Base-by-base conservation (phyloP, 176 grass and related monocot genomes). In the Alloteropsis semialata region DNA sequence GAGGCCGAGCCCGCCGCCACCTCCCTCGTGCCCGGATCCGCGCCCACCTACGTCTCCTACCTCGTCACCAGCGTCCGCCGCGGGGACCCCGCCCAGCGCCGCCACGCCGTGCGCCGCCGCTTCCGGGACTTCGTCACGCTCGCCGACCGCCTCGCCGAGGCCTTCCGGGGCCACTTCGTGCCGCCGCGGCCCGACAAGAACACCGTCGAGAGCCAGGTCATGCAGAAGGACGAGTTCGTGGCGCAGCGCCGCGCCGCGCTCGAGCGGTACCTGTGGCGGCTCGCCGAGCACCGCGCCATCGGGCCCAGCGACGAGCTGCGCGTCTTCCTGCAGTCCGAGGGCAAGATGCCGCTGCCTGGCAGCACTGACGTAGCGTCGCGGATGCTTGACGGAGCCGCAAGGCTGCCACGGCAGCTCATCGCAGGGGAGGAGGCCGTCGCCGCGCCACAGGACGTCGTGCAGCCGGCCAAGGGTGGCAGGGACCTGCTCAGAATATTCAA, bases 41-140 rank as follows among this genome's bases (percentile, higher is more conserved):
- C 78, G 4, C 91, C 82, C 53, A 89, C 91, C 91, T 98, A 88
- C 85, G 66, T 93, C 82, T 92, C 93, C 62, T 99, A 99, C 85
- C 91, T 92, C 69, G 85, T 99, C 60, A 89, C 87, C 68, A 89
- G 91, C 64, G 76, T 77, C 33, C 37, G 30, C 28, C 87, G 84
- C 87, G 68, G 74, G 69, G 84, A 83, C 9, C 72, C 49, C 46
- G 77, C 44, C 9, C 68, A 88, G 54, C 84, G 77, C 64, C 72
- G 65, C 79, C 54, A 89, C 85, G 46, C 79, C 59, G 93, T 92
- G 53, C 89, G 96, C 55, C 96, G 96, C 77, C 93, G 96, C 72
- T 96, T 99, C 91, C 91, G 93, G 56, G 96, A 99, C 84, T 92
- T 99, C 36, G 93, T 99, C 28, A 99, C 93, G 10, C 96, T 99